phyloP scores from a whole-genome alignment of 179 eudicot species.

The Gypsophila paniculata region DNA sequence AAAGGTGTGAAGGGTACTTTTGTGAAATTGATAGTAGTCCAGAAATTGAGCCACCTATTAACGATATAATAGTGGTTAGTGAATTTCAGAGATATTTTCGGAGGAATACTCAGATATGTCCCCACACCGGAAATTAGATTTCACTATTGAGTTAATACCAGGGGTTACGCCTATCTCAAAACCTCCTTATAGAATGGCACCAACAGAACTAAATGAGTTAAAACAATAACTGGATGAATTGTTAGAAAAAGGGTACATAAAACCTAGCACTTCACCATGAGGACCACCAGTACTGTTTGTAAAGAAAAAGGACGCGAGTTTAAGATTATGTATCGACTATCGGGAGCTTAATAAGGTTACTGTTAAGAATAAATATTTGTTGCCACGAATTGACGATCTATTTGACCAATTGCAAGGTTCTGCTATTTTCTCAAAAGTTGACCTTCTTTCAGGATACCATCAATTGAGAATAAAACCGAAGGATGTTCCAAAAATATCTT shows the following conservation, averaged over 20 bases:
- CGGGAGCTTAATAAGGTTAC: no score
- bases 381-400: no score
- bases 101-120: background rate
- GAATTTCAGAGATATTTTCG: background rate
- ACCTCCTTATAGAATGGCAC: no score
- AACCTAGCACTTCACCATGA: background rate
- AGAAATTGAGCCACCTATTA: background rate
- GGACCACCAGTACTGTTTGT: background rate
- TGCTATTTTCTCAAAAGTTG: no score
- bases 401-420: no score
- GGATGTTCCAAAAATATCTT: no score
- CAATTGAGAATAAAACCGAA: background rate
- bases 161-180: background rate
- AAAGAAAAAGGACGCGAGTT: background rate
- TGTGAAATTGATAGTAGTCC: background rate
- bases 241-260: no score
- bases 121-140: background rate
- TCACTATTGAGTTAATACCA: background rate
- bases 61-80: background rate
- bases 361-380: no score
- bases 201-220: no score
- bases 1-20: background rate
- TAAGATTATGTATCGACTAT: no score
- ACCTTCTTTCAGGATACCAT: no score
- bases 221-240: no score